Base-by-base conservation (phyloP, 139 green algal genomes). In the Prasinococcaceae sp. region DNA sequence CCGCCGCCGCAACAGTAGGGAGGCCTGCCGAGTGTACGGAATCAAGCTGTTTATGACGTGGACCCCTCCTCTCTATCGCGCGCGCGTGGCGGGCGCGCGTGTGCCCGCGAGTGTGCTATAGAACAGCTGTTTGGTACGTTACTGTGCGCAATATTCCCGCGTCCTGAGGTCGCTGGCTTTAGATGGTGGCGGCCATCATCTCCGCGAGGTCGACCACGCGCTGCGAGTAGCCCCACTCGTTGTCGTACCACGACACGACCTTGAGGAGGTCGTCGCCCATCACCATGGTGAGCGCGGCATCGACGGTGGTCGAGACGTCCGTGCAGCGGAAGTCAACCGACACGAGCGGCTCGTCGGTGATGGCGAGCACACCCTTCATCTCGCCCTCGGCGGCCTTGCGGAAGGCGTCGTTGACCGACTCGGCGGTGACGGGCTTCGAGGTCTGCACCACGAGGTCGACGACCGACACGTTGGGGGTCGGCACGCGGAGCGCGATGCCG, bases 161-260 rank as follows among this genome's bases (percentile, higher is more conserved):
- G n/a, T n/a, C n/a, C n/a, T n/a, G n/a, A n/a, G n/a, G n/a, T n/a
- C n/a, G n/a, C n/a, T n/a, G n/a, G 9, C 32, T 38, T 10, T 8
- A 8, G 9, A n/a, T n/a, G n/a, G n/a, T 53, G 14, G 9, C 46
- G 24, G 66, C 66, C 6, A 70, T 54, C 44, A 94, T 40, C 77
- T 94, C 84, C 22, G 88, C 80, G 50, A 98, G 75, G 74, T 98
- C 89, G 0, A 98, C 85, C 43, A 96, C 85, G 35, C 89, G 78
- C 76, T 96, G 85, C 68, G 48, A 64, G 62, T 69, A 73, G 40
- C 74, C 76, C 79, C 84, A 93, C 79, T 94, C 86, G 74, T 95
- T 95, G 74, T 95, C 86, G 63, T 94, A 95, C 84, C 83, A 92
- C 45, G 81, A 78, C 26, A 90, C 74, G 25, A 87, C 76, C 68